Base-by-base conservation (phyloP, 495 filamentous ascomycete species). In the Mycothermus thermophilus region DNA sequence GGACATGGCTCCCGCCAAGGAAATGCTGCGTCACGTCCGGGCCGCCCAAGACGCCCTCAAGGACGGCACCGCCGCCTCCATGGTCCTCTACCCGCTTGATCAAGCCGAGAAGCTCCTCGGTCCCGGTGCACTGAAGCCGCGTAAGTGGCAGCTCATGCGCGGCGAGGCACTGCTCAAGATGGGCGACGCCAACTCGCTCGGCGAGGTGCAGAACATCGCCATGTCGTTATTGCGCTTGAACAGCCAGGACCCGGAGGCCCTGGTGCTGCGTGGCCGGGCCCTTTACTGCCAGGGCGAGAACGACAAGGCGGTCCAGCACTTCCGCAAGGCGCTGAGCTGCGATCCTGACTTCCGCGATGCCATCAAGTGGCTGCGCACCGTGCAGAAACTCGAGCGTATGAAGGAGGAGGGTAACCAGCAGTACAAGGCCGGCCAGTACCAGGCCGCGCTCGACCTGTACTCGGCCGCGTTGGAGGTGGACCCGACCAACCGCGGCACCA, bases 151-250 rank as follows among this genome's bases (percentile, higher is more conserved):
- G 48, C 60, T 97, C 38, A 73, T 97, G 75, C 70, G 81, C 11
- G 92, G 84, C 14, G 87, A 93, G 58, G 92, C 92, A n/a, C 80
- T 90, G 44, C 61, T 97, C 32, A 90, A 82, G 67, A 86, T 96
- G 80, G 81, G 80, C 34, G 86, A 80, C 46, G 70, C 71, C 36
- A 95, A 94, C 59, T 76, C 84, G 3, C 63, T 92, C 3, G 86
- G 84, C 23, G 88, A 93, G 48, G 88, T 83, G 10, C 83, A 93
- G 57, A 88, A 86, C 51, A 72, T 96, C 13, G 87, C 86, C 32
- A 92, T 95, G 72, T 67, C 66, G 1, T 55, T 97, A 40, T 68
- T 97, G 19, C 71, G 90, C 15, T 67, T 75, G 45, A 95, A 96
- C 60, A 80, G 62, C 59, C 75, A 83, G 51, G 90, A 97, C 51